Evolutionary conservation across 2,329 filamentous ascomycete genomes (phyloP).

Genomic region (Fusarium mangiferae): DNA sequence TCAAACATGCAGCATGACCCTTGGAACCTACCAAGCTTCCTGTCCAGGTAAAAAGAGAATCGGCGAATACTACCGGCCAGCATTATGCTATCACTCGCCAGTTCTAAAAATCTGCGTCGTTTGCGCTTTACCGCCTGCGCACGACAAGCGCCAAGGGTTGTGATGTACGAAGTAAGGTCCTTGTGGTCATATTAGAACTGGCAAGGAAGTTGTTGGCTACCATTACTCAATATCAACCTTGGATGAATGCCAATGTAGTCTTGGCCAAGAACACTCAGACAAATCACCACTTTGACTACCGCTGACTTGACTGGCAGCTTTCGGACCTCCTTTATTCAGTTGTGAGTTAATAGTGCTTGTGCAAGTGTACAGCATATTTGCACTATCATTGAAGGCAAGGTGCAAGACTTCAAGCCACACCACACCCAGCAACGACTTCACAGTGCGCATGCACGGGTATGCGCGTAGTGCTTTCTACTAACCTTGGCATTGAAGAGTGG

Average conservation of each 20-base stretch:
- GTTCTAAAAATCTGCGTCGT: neutral
- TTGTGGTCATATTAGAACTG: neutral
- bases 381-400: neutral
- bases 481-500: slow-evolving; percentile 34
- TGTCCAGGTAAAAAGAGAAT: slow-evolving; percentile 32
- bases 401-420: slow-evolving; percentile 39
- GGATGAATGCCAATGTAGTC: neutral
- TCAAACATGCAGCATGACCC: slow-evolving; percentile 39
- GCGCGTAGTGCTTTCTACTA: slow-evolving; percentile 6
- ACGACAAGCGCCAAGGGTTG: neutral
- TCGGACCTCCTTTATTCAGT: neutral
- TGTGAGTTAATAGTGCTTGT: neutral
- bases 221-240: neutral
- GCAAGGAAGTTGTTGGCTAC: neutral
- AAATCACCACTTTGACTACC: neutral
- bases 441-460: neutral
- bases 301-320: neutral
- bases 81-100: neutral
- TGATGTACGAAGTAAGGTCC: neutral
- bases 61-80: neutral
- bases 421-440: slow-evolving; percentile 31
- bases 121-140: slow-evolving; percentile 4
- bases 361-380: neutral
- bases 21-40: slow-evolving; percentile 34
- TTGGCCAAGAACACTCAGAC: neutral